These are phyloP conservation scores for Spizellomyces punctatus DNA, from an alignment of 192 early-diverging fungal genomes.

Conservation along the genomic window DNA sequence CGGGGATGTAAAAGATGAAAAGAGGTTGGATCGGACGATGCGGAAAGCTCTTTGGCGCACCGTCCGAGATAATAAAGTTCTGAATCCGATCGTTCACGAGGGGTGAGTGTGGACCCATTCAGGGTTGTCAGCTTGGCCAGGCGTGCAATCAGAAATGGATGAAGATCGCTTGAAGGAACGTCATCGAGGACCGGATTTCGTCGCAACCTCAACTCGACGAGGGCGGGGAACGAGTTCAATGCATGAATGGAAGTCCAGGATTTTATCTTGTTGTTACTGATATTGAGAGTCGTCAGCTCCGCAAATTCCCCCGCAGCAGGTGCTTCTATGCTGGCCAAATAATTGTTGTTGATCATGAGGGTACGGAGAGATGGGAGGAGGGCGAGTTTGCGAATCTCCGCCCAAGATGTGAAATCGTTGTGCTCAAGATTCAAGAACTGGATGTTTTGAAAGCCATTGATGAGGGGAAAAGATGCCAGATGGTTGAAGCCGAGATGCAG, in stretches of 20 bases:
- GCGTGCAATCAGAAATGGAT: constrained; percentile 24
- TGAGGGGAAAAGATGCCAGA: not conserved
- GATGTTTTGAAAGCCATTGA: constrained; percentile 25
- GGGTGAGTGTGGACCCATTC: constrained; percentile 36
- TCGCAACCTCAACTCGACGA: constrained; percentile 35
- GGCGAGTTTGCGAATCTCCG: constrained; percentile 25
- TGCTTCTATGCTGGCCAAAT: constrained; percentile 14
- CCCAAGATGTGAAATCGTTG: constrained; percentile 41
- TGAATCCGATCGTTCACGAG: constrained; percentile 31
- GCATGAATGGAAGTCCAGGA: constrained; percentile 36
- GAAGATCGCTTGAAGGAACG: constrained; percentile 13
- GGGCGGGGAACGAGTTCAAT: constrained; percentile 40
- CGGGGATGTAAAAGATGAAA: constrained; percentile 36
- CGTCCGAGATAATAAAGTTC: constrained; percentile 44
- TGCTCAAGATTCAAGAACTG: constrained; percentile 41
- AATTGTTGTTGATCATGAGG: constrained; percentile 37
- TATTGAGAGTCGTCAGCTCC: constrained; percentile 29
- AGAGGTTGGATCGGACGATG: not conserved
- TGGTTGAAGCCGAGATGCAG: constrained; percentile 52
- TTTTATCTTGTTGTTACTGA: constrained; percentile 30
- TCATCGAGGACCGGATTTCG: constrained; percentile 39
- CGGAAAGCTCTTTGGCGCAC: constrained; percentile 14
- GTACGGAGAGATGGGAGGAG: constrained; percentile 24
- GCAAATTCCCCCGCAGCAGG: constrained; percentile 12
- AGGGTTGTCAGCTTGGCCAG: constrained; percentile 29